These are phyloP conservation scores for Candolleomyces eurysporus DNA, from an alignment of 768 basidiomycete genomes.

Conservation along the genomic window DNA sequence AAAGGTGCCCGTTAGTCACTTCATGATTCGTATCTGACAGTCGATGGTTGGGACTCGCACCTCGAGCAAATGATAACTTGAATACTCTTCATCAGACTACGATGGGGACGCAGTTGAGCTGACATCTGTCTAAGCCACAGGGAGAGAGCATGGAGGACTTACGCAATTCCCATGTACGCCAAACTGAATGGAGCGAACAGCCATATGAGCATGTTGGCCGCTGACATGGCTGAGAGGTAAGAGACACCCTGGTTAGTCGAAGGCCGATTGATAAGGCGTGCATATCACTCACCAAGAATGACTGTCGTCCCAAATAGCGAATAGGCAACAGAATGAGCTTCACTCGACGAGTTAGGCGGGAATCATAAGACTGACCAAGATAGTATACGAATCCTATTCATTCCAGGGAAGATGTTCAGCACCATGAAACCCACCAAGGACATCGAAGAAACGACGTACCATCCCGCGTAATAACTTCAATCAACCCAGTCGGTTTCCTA, in stretches of 20 bases:
- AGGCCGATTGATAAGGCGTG: background rate
- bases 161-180: background rate
- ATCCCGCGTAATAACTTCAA: background rate
- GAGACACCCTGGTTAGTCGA: background rate
- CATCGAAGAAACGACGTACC: background rate
- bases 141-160: background rate
- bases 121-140: background rate
- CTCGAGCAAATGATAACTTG: background rate
- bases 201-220: background rate
- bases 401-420: background rate
- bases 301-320: background rate
- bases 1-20: no score
- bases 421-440: background rate
- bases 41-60: background rate
- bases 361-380: background rate
- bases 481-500: background rate
- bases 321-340: background rate
- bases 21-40: no score
- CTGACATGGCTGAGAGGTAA: background rate
- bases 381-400: background rate
- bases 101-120: background rate
- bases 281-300: background rate
- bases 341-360: background rate
- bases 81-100: background rate
- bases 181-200: background rate